Evolutionary conservation across 352 stramenopile genomes (phyloP), one percentile per base, ranked within the genome.

Genomic region (Pythium scleroteichum): DNA sequence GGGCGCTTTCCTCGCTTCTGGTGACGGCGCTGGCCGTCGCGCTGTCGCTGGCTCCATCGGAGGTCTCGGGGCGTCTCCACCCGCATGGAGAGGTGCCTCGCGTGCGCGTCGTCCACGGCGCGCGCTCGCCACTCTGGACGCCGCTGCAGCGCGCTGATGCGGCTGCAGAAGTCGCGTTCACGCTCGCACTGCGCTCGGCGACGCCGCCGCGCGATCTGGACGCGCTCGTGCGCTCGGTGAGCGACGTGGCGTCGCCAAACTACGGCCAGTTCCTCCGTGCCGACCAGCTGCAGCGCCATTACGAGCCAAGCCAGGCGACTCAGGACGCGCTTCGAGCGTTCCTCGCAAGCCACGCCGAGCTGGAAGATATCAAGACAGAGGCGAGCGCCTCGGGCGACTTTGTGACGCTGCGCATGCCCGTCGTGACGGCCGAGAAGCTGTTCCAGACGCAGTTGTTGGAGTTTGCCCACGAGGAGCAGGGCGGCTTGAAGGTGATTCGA

Each of bases 401-500:
- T 20, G 81, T 76, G 73, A 64, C 57, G 33, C 14, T 89, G n/a
- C 64, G 63, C 1, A 70, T 87, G 59, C 38, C 38, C 55, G 81
- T 72, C 7, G 59, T 46, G 5, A 66, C 69, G 19, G 75, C 77
- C 27, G 83, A 93, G 61, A 41, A 46, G 20, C 54, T 85, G 27
- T 89, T 93, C 26, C 35, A 45, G 17, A 91, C 79, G 24, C 46
- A 71, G 47, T 53, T 93, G 35, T 79, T 78, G 53, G 72, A 86
- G 50, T 91, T 76, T 49, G 35, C 41, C 5, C 73, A 86, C 50
- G 39, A 50, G 7, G 38, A 71, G 22, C 44, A 66, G 22, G 32
- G 52, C 5, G 49, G 47, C 2, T 44, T 87, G 47, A 70, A 57
- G 13, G 68, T 93, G 10, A 53, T 90, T 13, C 75, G 82, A 7